These are phyloP conservation scores for Plasmodium vivax DNA, from an alignment of 169 alveolate species.

Conservation along the genomic window DNA sequence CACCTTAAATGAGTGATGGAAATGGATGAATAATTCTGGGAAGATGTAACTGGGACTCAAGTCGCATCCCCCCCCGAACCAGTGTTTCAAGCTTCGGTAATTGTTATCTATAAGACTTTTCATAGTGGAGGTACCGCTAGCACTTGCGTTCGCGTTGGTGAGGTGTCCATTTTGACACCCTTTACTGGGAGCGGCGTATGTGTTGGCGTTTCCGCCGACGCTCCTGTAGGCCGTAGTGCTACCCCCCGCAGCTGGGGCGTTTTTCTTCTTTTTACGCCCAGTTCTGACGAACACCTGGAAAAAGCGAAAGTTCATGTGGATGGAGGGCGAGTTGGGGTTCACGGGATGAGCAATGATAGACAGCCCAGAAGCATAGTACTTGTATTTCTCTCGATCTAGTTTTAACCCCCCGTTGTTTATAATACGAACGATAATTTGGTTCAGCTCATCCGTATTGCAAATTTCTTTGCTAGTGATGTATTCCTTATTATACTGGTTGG, in stretches of 20 bases:
- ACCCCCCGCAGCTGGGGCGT: not conserved
- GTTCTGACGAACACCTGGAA: conserved; percentile 79
- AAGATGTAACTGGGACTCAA: conserved; percentile 90
- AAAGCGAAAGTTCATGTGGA: conserved; percentile 88
- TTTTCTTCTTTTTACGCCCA: conserved; percentile 62
- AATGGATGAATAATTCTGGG: conserved; percentile 85
- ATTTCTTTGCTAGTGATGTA: conserved; percentile 17
- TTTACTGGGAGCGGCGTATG: not conserved
- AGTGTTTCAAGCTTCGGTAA: conserved; percentile 80
- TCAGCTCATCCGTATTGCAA: conserved; percentile 59
- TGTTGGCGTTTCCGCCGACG: not conserved
- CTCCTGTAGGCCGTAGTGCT: not conserved
- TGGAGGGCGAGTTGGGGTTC: conserved; percentile 89
- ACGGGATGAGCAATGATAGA: conserved; percentile 89
- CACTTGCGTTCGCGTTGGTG: not conserved
- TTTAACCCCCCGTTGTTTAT: conserved; percentile 68
- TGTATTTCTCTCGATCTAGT: conserved; percentile 55
- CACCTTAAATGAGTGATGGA: conserved; percentile 85
- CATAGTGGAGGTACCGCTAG: not conserved
- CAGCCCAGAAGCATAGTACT: conserved; percentile 89
- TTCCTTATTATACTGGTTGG: conserved; percentile 75
- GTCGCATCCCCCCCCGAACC: conserved; percentile 95
- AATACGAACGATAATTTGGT: conserved; percentile 11
- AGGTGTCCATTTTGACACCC: not conserved
- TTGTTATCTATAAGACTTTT: conserved; percentile 27